Conservation (phyloP, 495 filamentous ascomycete genomes). For the Massariosphaeria phaeospora region DNA sequence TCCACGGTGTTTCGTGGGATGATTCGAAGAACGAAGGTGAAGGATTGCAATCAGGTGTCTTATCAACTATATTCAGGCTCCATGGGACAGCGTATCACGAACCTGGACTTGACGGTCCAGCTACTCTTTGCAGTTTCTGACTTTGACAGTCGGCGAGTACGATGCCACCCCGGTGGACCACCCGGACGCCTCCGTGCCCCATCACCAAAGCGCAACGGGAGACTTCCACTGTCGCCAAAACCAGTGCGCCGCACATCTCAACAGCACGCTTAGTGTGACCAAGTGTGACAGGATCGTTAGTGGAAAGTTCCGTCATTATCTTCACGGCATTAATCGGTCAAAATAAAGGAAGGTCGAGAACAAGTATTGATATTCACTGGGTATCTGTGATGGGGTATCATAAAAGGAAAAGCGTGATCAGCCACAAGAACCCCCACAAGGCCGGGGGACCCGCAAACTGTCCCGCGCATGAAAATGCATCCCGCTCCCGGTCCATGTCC, state of each 20-base stretch:
- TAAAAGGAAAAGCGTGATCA: constrained; percentile 22
- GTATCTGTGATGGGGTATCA: constrained; percentile 30
- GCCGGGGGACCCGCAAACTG: not conserved
- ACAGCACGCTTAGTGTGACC: constrained; percentile 17
- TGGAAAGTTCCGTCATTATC: not conserved
- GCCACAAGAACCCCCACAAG: constrained; percentile 21
- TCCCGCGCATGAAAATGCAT: constrained; percentile 9
- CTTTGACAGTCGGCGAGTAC: not conserved
- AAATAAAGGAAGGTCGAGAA: not conserved
- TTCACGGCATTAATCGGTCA: not conserved
- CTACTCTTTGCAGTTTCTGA: not conserved
- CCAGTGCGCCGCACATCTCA: constrained; percentile 10
- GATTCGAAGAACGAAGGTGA: constrained; percentile 6
- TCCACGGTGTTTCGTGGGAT: constrained; percentile 12
- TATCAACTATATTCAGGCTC: too few species aligned
- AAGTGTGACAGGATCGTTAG: constrained; percentile 13
- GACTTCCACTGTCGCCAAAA: not conserved
- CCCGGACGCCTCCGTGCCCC: not conserved
- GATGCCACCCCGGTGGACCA: too few species aligned
- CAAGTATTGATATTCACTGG: constrained; percentile 18
- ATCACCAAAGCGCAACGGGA: constrained; percentile 2
- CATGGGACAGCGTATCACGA: too few species aligned
- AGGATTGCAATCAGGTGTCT: not conserved
- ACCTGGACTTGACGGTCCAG: not conserved
- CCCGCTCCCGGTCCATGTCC: constrained; percentile 4